Base-by-base conservation (phyloP, 257 asterid species). In the Solanum ossicruentum region DNA sequence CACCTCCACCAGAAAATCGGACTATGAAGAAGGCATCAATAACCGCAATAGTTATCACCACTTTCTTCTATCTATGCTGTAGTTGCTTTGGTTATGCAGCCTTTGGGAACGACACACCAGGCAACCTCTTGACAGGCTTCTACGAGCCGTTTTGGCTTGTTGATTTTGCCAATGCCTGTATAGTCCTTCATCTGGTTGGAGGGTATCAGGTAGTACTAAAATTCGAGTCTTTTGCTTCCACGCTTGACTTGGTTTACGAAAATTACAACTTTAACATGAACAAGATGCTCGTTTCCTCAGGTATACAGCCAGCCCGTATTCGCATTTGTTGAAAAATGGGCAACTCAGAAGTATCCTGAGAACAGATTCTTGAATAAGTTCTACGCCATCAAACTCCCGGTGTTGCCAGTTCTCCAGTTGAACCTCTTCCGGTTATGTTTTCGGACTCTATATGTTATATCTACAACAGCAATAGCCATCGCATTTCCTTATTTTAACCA, bases 51-150 rank as follows among this genome's bases (percentile, higher is more conserved):
- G 36, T 84, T 17, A 83, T 82, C 28, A 91, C 92, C 12, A 90
- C 96, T 32, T 88, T 91, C 86, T 92, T 94, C 88, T 91, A 92
- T 83, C 88, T 93, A 32, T 84, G 90, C 52, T 92, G 93, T 52
- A 97, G 94, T 51, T 88, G 95, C 73, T 89, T 93, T 4, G 98
- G 97, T 7, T 94, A 94, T 54, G 98, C 97, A 57, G 95, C 98
- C 10, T 93, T 94, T 9, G 98, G 98, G 12, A 88, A 87, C 75
- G 70, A 85, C 15, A 87, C 95, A 0, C 97, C 97, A 0, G 97
- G 98, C 49, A 94, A 94, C 82, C 90, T 94, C 91, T 78, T 94
- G 87, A 93, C 97, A 1, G 98, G 97, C 13, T 94, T 94, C 89
- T 92, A 90, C 32, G 95, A 94, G 86, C 98, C 98, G 0, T 94